phyloP scores from a whole-genome alignment of 139 green algal species.

The Chlorella sp. region DNA sequence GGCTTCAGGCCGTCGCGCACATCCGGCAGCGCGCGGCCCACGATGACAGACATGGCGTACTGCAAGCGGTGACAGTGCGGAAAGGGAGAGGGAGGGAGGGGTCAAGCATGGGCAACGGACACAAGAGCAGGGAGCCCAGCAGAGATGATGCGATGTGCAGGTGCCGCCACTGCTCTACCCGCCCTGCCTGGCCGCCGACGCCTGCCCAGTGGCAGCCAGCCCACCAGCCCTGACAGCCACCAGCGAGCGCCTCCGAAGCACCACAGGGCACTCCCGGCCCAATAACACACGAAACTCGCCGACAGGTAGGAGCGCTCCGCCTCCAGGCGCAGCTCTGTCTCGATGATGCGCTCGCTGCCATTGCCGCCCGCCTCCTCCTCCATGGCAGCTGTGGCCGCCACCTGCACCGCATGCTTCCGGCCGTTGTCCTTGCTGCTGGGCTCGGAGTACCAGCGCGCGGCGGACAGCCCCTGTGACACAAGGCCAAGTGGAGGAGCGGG shows the following conservation, averaged over 20 bases:
- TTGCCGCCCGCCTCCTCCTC: background rate
- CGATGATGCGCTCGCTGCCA: conserved; percentile 48
- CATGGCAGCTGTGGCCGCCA: background rate
- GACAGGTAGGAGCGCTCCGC: conserved; percentile 65
- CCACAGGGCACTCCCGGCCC: background rate
- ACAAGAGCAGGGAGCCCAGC: background rate
- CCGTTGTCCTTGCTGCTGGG: background rate
- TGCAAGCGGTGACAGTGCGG: background rate
- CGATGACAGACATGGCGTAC: conserved; percentile 91
- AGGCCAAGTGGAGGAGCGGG: background rate
- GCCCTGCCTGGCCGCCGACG: too few relatives aligned
- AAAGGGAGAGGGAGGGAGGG: background rate
- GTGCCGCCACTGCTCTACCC: too few relatives aligned
- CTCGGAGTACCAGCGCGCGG: background rate
- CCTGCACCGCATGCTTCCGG: background rate
- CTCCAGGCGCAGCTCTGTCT: conserved; percentile 56
- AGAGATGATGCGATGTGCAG: background rate
- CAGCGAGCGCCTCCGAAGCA: background rate
- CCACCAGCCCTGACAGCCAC: background rate
- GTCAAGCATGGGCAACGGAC: background rate
- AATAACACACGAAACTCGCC: conserved; percentile 21
- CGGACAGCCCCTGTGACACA: background rate
- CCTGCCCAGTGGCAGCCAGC: too few relatives aligned
- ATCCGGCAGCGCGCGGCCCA: conserved; percentile 94
- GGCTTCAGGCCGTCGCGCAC: conserved; percentile 98